Evolutionary conservation across 129 eudicot species (phyloP).

Genomic region (Flaveria linearis): DNA sequence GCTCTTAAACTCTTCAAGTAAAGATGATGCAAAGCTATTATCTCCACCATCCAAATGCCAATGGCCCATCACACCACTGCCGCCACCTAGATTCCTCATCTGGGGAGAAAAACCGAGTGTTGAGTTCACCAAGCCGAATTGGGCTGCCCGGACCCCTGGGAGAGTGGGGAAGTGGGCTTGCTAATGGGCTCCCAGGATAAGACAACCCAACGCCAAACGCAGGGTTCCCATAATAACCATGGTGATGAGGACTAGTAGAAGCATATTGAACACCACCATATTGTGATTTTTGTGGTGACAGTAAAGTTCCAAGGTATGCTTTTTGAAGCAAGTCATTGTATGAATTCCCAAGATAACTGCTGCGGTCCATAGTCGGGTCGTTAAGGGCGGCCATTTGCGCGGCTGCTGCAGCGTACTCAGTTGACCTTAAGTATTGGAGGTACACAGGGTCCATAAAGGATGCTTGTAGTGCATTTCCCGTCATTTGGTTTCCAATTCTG

Average conservation of each 20-base stretch:
- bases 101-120: constrained; percentile 61
- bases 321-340: constrained; percentile 77
- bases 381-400: constrained; percentile 63
- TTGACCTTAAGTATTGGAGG: constrained; percentile 70
- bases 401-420: constrained; percentile 73
- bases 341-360: constrained; percentile 46
- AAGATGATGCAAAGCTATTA: constrained; percentile 57
- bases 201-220: constrained; percentile 82
- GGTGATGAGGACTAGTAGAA: constrained; percentile 58
- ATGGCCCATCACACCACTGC: constrained; percentile 61
- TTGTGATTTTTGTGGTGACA: constrained; percentile 79
- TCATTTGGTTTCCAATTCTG: constrained; percentile 64
- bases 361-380: constrained; percentile 63
- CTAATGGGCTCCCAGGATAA: constrained; percentile 89
- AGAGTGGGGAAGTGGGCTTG: constrained; percentile 78
- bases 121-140: constrained; percentile 71
- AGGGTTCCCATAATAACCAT: constrained; percentile 86
- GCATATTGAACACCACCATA: constrained; percentile 52
- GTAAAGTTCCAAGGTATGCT: constrained; percentile 69
- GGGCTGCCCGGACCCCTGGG: constrained; percentile 90
- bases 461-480: constrained; percentile 51
- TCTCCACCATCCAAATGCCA: constrained; percentile 82
- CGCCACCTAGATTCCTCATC: constrained; percentile 71
- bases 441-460: constrained; percentile 74
- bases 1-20: constrained; percentile 93